These are phyloP conservation scores for Brassica juncea DNA, from an alignment of 345 rosid species.

Conservation along the genomic window DNA sequence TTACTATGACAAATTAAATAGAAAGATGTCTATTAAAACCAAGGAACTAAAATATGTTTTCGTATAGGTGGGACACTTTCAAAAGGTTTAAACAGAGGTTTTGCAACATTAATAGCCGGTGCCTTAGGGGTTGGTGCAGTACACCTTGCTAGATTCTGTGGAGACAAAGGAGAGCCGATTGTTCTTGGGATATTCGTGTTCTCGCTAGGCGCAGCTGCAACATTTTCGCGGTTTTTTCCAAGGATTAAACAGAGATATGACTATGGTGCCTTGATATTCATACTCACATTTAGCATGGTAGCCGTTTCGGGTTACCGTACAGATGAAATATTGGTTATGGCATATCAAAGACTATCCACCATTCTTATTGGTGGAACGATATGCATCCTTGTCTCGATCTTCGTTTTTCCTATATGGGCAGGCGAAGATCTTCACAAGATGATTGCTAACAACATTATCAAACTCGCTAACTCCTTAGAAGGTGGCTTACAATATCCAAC, in stretches of 20 bases:
- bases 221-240: slow-evolving; percentile 75
- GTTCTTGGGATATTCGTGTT: slow-evolving; percentile 73
- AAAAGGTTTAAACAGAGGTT: slow-evolving; percentile 64
- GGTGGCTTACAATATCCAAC: slow-evolving; percentile 42
- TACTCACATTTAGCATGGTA: slow-evolving; percentile 76
- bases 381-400: slow-evolving; percentile 53
- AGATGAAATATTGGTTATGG: slow-evolving; percentile 52
- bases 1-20: too few species aligned
- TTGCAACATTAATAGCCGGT: slow-evolving; percentile 69
- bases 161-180: slow-evolving; percentile 61
- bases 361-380: slow-evolving; percentile 61
- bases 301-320: slow-evolving; percentile 64
- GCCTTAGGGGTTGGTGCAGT: slow-evolving; percentile 66
- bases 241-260: slow-evolving; percentile 78
- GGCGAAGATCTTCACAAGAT: slow-evolving; percentile 74
- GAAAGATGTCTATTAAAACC: too few species aligned
- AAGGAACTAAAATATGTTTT: not conserved
- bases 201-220: slow-evolving; percentile 57
- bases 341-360: slow-evolving; percentile 59
- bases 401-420: slow-evolving; percentile 70
- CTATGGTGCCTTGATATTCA: slow-evolving; percentile 78
- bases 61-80: slow-evolving; percentile 70
- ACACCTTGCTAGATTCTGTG: slow-evolving; percentile 59
- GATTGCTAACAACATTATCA: slow-evolving; percentile 51
- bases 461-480: slow-evolving; percentile 59